Conservation (phyloP, 2,329 filamentous ascomycete genomes). For the Aspergillus sp. region DNA sequence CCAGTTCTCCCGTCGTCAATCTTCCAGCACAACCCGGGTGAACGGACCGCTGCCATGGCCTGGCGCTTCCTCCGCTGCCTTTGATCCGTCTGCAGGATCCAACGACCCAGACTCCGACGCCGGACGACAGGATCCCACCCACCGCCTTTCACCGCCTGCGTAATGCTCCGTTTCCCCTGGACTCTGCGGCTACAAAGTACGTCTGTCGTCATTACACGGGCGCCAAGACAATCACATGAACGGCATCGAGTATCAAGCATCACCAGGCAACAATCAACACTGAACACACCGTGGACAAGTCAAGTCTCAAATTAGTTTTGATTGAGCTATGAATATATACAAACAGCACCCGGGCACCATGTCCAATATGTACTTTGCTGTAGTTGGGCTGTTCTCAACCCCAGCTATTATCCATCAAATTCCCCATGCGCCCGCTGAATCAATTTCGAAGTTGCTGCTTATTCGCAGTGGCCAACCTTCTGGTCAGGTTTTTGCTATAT, state of each 20-base stretch:
- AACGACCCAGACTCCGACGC: conserved; percentile 1
- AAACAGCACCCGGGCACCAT: background rate
- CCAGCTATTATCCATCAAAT: too few relatives aligned
- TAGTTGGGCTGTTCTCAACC: too few relatives aligned
- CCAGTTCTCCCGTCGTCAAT: too few relatives aligned
- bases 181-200: background rate
- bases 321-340: background rate
- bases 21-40: background rate
- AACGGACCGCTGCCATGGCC: conserved; percentile 13
- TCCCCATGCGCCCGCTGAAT: background rate
- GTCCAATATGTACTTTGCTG: background rate
- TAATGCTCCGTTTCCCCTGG: background rate
- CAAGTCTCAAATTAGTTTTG: background rate
- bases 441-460: background rate
- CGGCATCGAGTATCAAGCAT: too few relatives aligned
- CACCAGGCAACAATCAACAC: too few relatives aligned
- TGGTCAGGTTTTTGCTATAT: conserved; percentile 3
- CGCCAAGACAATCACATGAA: conserved; percentile 11
- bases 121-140: conserved; percentile 2
- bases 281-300: too few relatives aligned
- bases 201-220: background rate
- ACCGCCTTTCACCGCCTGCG: background rate
- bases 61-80: background rate
- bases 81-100: background rate
- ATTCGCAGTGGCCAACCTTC: conserved; percentile 3